phyloP scores from a whole-genome alignment of 371 early-diverging fungal genomes.

The Mortierella sp. region DNA sequence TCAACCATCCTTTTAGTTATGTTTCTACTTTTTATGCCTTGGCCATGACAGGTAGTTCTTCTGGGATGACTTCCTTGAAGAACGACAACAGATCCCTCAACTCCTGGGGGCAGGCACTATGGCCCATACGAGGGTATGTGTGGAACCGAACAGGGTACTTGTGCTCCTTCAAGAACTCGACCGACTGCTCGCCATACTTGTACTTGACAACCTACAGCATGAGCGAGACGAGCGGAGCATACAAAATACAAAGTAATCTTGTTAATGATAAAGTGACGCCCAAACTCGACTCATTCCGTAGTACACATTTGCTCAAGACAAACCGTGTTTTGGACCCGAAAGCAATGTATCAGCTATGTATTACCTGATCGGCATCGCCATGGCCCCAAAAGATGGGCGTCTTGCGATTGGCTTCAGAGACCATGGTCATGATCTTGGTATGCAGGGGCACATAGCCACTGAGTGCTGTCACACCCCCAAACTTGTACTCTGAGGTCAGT shows the following conservation, averaged over 20 bases:
- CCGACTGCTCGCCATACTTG: constrained; percentile 78
- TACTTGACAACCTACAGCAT: constrained; percentile 69
- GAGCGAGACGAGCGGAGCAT: neutral
- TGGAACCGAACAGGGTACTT: constrained; percentile 83
- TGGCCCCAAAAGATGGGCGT: constrained; percentile 92
- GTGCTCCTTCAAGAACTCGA: constrained; percentile 70
- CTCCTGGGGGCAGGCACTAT: constrained; percentile 82
- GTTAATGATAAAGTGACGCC: neutral
- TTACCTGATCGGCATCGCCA: constrained; percentile 80
- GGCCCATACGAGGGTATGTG: constrained; percentile 85
- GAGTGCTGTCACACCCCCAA: constrained; percentile 69
- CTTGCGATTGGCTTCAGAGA: constrained; percentile 74
- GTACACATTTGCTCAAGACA: neutral
- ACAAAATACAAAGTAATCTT: neutral
- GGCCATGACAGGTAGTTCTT: constrained; percentile 18
- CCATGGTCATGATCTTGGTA: constrained; percentile 72
- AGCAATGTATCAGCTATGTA: neutral
- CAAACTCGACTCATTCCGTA: neutral
- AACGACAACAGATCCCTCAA: constrained; percentile 79
- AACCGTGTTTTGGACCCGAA: neutral
- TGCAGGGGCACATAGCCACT: constrained; percentile 87
- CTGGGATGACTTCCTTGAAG: constrained; percentile 67
- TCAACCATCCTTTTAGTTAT: too few species aligned
- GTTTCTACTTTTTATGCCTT: constrained; percentile 5
- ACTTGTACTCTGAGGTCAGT: constrained; percentile 79